Conservation (phyloP, 2,329 filamentous ascomycete genomes). For the Xylariaceae sp. region DNA sequence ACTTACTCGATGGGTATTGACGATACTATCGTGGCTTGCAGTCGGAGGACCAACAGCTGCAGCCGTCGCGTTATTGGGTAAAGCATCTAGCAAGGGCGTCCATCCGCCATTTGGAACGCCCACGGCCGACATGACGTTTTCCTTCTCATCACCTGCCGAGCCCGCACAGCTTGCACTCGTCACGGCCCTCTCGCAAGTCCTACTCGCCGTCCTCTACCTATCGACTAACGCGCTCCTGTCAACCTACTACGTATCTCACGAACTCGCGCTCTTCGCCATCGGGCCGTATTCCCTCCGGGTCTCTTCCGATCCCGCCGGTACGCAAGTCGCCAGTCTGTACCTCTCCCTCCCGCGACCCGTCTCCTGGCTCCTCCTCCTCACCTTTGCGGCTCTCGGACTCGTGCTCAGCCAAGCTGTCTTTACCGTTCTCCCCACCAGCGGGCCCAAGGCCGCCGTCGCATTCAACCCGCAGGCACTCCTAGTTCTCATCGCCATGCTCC, state of each 20-base stretch:
- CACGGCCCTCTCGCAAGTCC: constrained; percentile 44
- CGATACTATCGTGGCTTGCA: constrained; percentile 36
- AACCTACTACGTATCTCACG: constrained; percentile 46
- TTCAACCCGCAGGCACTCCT: constrained; percentile 42
- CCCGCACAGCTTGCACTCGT: constrained; percentile 33
- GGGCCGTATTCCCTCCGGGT: constrained; percentile 40
- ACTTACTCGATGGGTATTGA: constrained; percentile 39
- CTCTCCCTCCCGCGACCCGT: constrained; percentile 45
- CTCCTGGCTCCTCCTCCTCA: constrained; percentile 40
- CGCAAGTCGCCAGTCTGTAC: constrained; percentile 44
- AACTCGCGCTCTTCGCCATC: constrained; percentile 42
- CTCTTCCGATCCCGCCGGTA: constrained; percentile 39
- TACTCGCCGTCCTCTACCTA: constrained; percentile 45
- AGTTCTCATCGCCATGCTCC: constrained; percentile 38
- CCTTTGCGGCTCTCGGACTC: constrained; percentile 43
- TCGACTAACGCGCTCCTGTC: constrained; percentile 43
- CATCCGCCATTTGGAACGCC: constrained; percentile 38
- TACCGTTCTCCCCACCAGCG: constrained; percentile 21
- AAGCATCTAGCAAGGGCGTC: constrained; percentile 16
- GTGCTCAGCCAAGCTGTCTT: constrained; percentile 43
- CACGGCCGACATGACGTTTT: constrained; percentile 33
- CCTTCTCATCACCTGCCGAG: constrained; percentile 23
- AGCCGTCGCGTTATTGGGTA: constrained; percentile 35
- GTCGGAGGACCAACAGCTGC: constrained; percentile 36
- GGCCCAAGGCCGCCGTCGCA: constrained; percentile 31